Base-by-base conservation (phyloP, 495 filamentous ascomycete genomes). In the Aspergillus sparsus region DNA sequence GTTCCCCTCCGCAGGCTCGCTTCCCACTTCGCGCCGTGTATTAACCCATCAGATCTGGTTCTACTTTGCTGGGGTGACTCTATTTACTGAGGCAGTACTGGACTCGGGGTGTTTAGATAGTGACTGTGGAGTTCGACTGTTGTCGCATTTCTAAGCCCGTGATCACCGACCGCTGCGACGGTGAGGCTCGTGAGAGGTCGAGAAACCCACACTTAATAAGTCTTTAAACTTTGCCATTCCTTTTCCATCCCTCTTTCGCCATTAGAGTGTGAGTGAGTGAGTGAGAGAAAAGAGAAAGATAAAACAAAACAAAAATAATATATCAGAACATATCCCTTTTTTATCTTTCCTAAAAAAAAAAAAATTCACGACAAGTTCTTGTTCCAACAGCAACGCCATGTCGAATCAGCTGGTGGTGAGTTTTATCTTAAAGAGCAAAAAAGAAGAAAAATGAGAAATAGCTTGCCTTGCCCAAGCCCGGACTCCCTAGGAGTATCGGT, bases 381-480 rank as follows among this genome's bases (percentile, higher is more conserved):
- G 49, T 21, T 54, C 47, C 58, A 58, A 58, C 66, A 49, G 45
- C 51, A 32, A 18, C 50, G 63, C 52, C 68, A 87, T 87, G 85
- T 85, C 85, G 63, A 87, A 87, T 74, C 76, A 80, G 70, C 77
- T 82, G 71, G 84, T 87, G 77, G 85, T 87, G 67, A 85, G 85
- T 86, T 61, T 65, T 62, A 47, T 59, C 57, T 68, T 61, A 63
- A 61, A 54, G 21, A 6, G 6, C n/a, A 47, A 47, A 58, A 63
- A 57, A 52, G 21, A 27, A 27, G 21, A 27, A 27, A 27, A 3
- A 27, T 1, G 21, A 27, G 21, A 27, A 27, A 27, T 27, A 27
- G 46, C 64, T 51, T 64, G 46, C 55, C 63, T 64, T 57, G 44
- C 41, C 41, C 45, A 31, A 41, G 57, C 59, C 35, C 39, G 53